phyloP scores from a whole-genome alignment of 2,329 filamentous ascomycete species.

The Botryotinia convoluta region DNA sequence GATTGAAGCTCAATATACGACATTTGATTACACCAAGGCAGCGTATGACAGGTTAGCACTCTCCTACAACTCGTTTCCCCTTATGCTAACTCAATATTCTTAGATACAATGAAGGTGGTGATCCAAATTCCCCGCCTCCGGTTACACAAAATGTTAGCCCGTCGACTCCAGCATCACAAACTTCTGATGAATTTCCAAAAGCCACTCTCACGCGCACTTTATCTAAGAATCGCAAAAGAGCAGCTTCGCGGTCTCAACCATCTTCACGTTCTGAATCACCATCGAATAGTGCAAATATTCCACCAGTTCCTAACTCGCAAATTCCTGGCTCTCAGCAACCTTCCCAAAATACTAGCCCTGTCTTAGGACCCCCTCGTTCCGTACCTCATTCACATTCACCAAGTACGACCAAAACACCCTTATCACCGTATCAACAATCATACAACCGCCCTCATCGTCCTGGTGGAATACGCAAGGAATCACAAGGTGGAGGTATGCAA shows the following conservation, averaged over 20 bases:
- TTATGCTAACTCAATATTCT: conserved; percentile 24
- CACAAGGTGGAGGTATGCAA: conserved; percentile 69
- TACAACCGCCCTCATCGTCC: conserved; percentile 31
- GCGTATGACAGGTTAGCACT: conserved; percentile 68
- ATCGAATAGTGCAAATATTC: conserved; percentile 28
- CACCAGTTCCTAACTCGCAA: conserved; percentile 29
- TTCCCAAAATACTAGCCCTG: conserved; percentile 15
- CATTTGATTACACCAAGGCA: conserved; percentile 89
- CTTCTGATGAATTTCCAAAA: conserved; percentile 19
- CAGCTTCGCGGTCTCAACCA: conserved; percentile 31
- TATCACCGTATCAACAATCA: conserved; percentile 36
- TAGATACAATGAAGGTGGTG: conserved; percentile 39
- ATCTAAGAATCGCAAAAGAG: conserved; percentile 8
- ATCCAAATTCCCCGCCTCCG: conserved; percentile 30
- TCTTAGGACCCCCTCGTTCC: conserved; percentile 16
- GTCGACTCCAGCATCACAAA: conserved; percentile 19
- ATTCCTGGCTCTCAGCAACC: conserved; percentile 28
- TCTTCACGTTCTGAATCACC: conserved; percentile 33
- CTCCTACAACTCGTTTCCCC: conserved; percentile 10
- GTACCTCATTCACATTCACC: conserved; percentile 12
- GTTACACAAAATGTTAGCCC: conserved; percentile 25
- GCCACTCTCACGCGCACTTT: conserved; percentile 11
- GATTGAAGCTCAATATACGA: conserved; percentile 91
- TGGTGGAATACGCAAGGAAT: conserved; percentile 34
- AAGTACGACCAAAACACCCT: conserved; percentile 24